Percentiles rank a stretch among this genome's conserved stretches.
phyloP scores from a whole-genome alignment of 306 rosid genomes.

The Inga leiocalycina region DNA sequence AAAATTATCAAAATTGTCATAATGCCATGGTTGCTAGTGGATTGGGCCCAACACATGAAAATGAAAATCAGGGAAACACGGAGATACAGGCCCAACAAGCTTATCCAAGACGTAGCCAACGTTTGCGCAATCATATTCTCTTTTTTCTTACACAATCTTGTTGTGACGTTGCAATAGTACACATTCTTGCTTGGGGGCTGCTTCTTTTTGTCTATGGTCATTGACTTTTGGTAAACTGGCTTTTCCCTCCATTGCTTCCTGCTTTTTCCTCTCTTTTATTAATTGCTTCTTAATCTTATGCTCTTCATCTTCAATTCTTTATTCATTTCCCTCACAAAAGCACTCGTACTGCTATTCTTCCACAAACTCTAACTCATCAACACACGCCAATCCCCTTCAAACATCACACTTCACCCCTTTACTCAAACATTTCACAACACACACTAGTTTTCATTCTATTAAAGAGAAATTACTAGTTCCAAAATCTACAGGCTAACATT shows the following conservation, averaged over 20 bases:
- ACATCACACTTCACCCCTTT: neutral
- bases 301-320: neutral
- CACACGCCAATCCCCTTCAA: neutral
- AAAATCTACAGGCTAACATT: neutral
- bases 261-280: neutral
- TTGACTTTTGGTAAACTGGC: conserved; percentile 1
- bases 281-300: neutral
- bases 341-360: neutral
- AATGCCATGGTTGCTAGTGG: too few relatives aligned
- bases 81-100: too few relatives aligned
- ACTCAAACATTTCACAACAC: too few relatives aligned
- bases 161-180: neutral
- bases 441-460: neutral
- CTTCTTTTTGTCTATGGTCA: neutral
- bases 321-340: neutral
- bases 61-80: too few relatives aligned
- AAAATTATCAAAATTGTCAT: too few relatives aligned
- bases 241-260: neutral
- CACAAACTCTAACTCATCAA: neutral
- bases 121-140: too few relatives aligned
- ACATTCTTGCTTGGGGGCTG: neutral
- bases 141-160: neutral
- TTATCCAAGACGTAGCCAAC: too few relatives aligned
- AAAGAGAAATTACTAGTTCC: neutral
- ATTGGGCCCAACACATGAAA: too few relatives aligned